Conservation (phyloP, 345 rosid genomes). For the Citropsis articulata region DNA sequence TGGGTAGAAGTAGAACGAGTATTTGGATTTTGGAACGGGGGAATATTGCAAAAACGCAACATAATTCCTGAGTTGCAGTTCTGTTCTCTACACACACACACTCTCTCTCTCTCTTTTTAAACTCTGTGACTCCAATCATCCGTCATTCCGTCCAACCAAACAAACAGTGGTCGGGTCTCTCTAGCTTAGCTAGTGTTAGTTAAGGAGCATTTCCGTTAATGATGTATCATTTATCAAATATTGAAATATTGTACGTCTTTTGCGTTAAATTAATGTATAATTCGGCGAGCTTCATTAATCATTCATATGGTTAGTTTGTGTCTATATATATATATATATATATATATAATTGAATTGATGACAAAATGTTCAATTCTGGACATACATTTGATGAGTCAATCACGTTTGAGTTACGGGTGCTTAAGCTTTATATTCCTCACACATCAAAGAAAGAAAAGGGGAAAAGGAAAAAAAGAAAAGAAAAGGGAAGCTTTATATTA, state of each 20-base stretch:
- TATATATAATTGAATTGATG: too few relatives aligned
- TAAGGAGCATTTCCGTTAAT: too few relatives aligned
- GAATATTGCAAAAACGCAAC: background rate
- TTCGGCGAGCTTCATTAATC: too few relatives aligned
- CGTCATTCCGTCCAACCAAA: background rate
- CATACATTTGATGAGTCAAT: too few relatives aligned
- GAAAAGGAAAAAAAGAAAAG: too few relatives aligned
- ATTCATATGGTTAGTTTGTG: background rate
- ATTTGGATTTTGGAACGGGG: background rate
- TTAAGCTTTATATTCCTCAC: too few relatives aligned
- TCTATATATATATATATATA: too few relatives aligned
- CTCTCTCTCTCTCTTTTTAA: background rate
- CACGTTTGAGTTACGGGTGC: too few relatives aligned
- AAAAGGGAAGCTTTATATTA: too few relatives aligned
- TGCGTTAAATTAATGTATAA: too few relatives aligned
- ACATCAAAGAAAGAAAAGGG: background rate
- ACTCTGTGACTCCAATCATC: background rate
- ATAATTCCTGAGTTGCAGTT: background rate
- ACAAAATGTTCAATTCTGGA: too few relatives aligned
- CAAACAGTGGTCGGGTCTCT: background rate
- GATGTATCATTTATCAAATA: background rate
- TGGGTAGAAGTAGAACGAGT: background rate
- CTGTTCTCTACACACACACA: too few relatives aligned
- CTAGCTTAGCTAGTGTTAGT: background rate
- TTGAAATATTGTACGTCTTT: background rate